These are phyloP conservation scores for Aciculosporium take DNA, from an alignment of 2,329 filamentous ascomycete species.

Conservation along the genomic window DNA sequence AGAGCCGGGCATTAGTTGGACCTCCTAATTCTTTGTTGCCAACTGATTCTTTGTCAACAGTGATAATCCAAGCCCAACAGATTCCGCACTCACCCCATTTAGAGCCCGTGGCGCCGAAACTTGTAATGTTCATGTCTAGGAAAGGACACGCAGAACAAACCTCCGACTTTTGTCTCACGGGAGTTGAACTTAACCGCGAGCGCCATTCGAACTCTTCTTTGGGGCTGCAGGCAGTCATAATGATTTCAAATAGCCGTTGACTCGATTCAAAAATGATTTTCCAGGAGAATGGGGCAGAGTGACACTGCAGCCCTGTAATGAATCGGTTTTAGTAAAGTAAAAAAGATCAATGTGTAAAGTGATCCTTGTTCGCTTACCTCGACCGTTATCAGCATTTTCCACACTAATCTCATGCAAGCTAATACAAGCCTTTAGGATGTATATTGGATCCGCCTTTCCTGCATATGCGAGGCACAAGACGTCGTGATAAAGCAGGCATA, in stretches of 20 bases:
- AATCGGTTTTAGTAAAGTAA: not conserved
- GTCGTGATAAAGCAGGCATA: conserved; percentile 70
- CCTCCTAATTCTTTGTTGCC: conserved; percentile 27
- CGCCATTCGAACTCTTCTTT: conserved; percentile 75
- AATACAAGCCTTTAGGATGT: conserved; percentile 63
- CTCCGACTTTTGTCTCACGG: conserved; percentile 32
- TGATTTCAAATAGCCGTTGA: conserved; percentile 65
- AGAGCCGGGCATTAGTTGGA: conserved; percentile 52
- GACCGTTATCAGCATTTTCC: conserved; percentile 61
- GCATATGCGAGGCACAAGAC: conserved; percentile 63
- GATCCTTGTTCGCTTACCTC: conserved; percentile 34
- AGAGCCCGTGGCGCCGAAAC: conserved; percentile 61
- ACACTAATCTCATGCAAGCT: conserved; percentile 49
- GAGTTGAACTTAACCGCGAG: conserved; percentile 42
- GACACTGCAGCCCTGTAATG: conserved; percentile 62
- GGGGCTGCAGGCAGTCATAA: conserved; percentile 73
- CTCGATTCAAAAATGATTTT: conserved; percentile 74
- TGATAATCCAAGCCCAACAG: not conserved
- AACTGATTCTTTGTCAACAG: too few species aligned
- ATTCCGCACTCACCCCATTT: conserved; percentile 40
- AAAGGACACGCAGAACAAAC: conserved; percentile 42
- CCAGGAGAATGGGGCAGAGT: conserved; percentile 79
- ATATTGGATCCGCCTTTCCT: conserved; percentile 48
- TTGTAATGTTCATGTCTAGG: conserved; percentile 56
- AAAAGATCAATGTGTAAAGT: not conserved